Percentiles rank a stretch among this genome's conserved stretches.
These are phyloP conservation scores for Leccinellum rugosiceps DNA, from an alignment of 768 basidiomycete species.

Conservation along the genomic window DNA sequence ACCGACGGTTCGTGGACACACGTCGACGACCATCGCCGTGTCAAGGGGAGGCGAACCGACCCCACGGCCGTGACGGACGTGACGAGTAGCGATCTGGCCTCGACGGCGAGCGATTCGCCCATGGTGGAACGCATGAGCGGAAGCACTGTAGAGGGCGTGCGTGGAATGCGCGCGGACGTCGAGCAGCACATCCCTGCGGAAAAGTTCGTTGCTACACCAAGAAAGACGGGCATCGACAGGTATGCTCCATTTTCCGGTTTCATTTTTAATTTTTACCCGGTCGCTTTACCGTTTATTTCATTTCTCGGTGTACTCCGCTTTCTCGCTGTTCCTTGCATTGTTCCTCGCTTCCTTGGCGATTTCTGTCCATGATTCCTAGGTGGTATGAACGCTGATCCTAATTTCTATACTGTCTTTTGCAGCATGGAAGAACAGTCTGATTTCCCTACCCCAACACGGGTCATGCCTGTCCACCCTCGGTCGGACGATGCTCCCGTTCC, in stretches of 20 bases:
- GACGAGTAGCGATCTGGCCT: slow-evolving; percentile 51
- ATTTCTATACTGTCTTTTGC: not conserved
- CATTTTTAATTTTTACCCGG: not conserved
- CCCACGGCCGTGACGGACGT: slow-evolving; percentile 31
- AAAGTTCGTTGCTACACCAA: slow-evolving; percentile 58
- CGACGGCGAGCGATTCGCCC: slow-evolving; percentile 45
- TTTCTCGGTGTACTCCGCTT: not conserved
- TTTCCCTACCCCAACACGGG: slow-evolving; percentile 52
- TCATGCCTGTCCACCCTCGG: slow-evolving; percentile 62
- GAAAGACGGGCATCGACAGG: slow-evolving; percentile 71
- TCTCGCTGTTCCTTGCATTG: not conserved
- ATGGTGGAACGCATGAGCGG: slow-evolving; percentile 31
- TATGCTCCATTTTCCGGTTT: slow-evolving; percentile 32
- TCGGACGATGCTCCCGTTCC: slow-evolving; percentile 56
- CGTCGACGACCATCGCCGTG: slow-evolving; percentile 44
- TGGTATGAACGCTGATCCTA: slow-evolving; percentile 5
- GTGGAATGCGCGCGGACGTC: slow-evolving; percentile 24
- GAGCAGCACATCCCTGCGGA: slow-evolving; percentile 52
- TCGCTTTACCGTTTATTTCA: not conserved
- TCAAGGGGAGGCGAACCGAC: slow-evolving; percentile 3
- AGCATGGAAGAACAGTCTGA: slow-evolving; percentile 68
- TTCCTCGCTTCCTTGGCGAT: not conserved
- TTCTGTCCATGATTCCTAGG: not conserved
- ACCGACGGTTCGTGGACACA: slow-evolving; percentile 72
- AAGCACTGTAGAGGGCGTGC: slow-evolving; percentile 30